These are phyloP conservation scores for Melastoma candidum DNA, from an alignment of 441 rosid species.

Conservation along the genomic window DNA sequence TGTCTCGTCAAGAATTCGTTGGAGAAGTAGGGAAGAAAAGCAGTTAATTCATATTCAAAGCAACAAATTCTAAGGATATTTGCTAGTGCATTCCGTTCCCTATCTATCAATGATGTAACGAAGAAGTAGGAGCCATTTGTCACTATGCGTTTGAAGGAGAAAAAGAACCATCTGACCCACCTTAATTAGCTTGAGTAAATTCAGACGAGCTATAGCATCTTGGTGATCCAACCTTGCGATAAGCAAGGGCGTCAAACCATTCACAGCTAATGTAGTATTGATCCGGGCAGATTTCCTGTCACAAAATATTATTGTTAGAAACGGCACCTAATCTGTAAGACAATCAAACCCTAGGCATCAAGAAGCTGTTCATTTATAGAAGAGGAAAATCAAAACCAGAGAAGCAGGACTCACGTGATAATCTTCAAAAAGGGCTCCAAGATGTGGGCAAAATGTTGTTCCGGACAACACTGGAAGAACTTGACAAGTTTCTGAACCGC, in stretches of 20 bases:
- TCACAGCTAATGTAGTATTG: slow-evolving; percentile 85
- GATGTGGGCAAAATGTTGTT: slow-evolving; percentile 89
- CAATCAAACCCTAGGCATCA: no score
- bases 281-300: slow-evolving; percentile 89
- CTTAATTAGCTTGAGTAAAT: slow-evolving; percentile 89
- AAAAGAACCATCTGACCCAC: slow-evolving; percentile 21
- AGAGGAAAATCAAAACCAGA: background rate
- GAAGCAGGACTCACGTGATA: slow-evolving; percentile 47
- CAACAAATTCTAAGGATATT: no score
- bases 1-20: slow-evolving; percentile 4
- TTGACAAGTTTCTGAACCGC: slow-evolving; percentile 81
- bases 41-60: no score
- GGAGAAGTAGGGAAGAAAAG: background rate
- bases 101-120: no score
- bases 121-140: background rate
- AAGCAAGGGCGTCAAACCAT: slow-evolving; percentile 90
- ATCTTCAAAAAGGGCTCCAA: slow-evolving; percentile 98
- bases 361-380: no score
- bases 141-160: background rate
- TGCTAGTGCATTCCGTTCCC: no score
- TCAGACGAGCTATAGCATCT: slow-evolving; percentile 97
- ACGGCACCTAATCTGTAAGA: background rate
- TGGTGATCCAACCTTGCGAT: slow-evolving; percentile 85
- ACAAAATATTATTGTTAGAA: slow-evolving; percentile 7
- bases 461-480: slow-evolving; percentile 90